Base-by-base conservation (phyloP, 805 yeast species). In the Grigorovia humatica region DNA sequence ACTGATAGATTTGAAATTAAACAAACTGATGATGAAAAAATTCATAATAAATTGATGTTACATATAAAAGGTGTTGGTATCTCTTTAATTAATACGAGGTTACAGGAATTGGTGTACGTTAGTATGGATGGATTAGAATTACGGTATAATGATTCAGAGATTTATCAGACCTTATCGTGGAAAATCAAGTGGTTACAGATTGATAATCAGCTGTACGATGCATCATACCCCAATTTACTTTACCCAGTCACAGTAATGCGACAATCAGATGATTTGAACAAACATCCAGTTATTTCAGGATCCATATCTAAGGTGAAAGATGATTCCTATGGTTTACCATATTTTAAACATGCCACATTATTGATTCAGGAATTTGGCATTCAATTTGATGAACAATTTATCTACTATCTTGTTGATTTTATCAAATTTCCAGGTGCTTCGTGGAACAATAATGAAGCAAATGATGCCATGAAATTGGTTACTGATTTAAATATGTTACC, bases 131-230 rank as follows among this genome's bases (percentile, higher is more conserved):
- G 97, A 1, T 63, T 89, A 51, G 96, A 89, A 61, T 54, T 90
- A 18, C 74, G 85, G 46, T 88, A 84, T 66, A 85, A 83, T 60
- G 91, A 88, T 55, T 85, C 96, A 0, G 93, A 88, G 38, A 68
- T 88, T 19, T 88, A 86, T 58, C 95, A 89, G 64, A 87, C 87
- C 17, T 59, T 87, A 45, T 81, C 90, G 55, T 70, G 83, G 70
- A 89, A 88, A 62, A 68, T 90, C 59, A 90, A 91, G 63, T 95
- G 99, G 99, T 72, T 93, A 35, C 99, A 93, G 67, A 75, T 91
- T 47, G 99, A 93, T 65, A 91, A 93, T 61, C 96, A 89, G 64
- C 69, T 91, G 47, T 88, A 82, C 60, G 96, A 96, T 3, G 86
- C 96, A 12, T 78, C 83, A 1, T 93, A 78, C 69, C 97, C 97